phyloP scores from a whole-genome alignment of 78 protist species.

The slime mould (Dictyostelium discoideum) region DNA sequence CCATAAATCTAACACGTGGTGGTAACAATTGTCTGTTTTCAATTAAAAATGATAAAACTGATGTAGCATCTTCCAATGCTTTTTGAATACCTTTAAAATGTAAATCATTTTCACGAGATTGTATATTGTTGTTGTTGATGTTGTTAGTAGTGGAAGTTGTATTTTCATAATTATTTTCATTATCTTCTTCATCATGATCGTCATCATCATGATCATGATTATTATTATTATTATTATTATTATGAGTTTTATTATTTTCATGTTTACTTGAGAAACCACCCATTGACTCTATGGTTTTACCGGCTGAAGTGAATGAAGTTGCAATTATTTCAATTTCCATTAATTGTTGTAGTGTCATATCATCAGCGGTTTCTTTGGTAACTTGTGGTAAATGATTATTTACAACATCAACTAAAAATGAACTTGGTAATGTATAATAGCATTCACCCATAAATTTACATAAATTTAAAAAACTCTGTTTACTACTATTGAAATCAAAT shows the following conservation, averaged over 20 bases:
- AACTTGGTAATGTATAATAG: background rate
- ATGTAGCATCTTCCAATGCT: constrained; percentile 30
- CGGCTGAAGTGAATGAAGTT: background rate
- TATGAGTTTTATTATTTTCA: background rate
- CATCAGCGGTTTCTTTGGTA: background rate
- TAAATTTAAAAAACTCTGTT: constrained; percentile 1
- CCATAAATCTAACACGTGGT: constrained; percentile 62
- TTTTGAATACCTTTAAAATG: constrained; percentile 1
- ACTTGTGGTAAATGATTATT: constrained; percentile 10
- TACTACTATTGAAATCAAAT: background rate
- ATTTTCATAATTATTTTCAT: background rate
- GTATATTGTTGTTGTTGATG: background rate
- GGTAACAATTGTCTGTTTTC: constrained; percentile 25
- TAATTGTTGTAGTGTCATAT: background rate
- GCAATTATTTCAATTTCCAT: constrained; percentile 39
- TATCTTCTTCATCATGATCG: background rate
- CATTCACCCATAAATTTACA: constrained; percentile 54
- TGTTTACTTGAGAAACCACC: background rate
- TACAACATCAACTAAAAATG: constrained; percentile 7
- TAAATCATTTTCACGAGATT: background rate
- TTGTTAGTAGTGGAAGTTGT: background rate
- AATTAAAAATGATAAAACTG: background rate
- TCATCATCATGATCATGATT: too few species aligned
- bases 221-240: too few species aligned
- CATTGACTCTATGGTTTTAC: constrained; percentile 36